A percentile compares a stretch with the other conserved stretches of the same genome.
Evolutionary conservation across 2,329 filamentous ascomycete genomes (phyloP).

Genomic region (Colletotrichum sublineola): DNA sequence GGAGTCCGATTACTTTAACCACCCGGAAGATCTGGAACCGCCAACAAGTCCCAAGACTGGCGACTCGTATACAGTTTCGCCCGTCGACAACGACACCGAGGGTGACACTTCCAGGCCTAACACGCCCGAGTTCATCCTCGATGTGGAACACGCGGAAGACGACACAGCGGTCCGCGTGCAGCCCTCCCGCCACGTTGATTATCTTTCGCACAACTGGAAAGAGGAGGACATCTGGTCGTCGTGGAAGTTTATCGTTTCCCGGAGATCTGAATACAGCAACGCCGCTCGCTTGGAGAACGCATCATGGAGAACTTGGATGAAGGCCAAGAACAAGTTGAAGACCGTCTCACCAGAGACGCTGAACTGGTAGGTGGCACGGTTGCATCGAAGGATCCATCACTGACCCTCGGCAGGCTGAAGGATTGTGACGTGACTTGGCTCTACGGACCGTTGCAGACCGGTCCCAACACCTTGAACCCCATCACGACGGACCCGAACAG

Average conservation of each 20-base stretch:
- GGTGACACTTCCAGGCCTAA: constrained; percentile 67
- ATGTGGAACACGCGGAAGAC: constrained; percentile 76
- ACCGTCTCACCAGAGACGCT: constrained; percentile 92
- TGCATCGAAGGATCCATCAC: neutral
- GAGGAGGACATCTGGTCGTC: constrained; percentile 98
- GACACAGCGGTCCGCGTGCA: constrained; percentile 81
- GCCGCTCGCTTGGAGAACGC: constrained; percentile 90
- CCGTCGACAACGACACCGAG: constrained; percentile 66
- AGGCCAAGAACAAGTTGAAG: constrained; percentile 86
- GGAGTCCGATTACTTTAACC: constrained; percentile 62
- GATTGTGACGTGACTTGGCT: constrained; percentile 98
- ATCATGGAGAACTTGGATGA: constrained; percentile 97
- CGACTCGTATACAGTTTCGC: constrained; percentile 66
- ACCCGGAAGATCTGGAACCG: constrained; percentile 63
- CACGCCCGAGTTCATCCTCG: constrained; percentile 61
- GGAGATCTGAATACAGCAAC: constrained; percentile 83
- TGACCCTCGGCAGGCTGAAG: constrained; percentile 78
- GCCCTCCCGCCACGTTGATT: constrained; percentile 93
- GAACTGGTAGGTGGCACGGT: constrained; percentile 79
- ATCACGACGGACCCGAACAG: constrained; percentile 56
- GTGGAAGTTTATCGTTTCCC: constrained; percentile 92
- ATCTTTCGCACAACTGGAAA: constrained; percentile 91
- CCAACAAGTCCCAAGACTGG: constrained; percentile 64
- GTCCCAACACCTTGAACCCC: constrained; percentile 67
- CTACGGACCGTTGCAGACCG: constrained; percentile 90